A percentile compares a stretch with the other conserved stretches of the same genome.
These are phyloP conservation scores for Linaria vulgaris DNA, from an alignment of 257 asterid species.

Conservation along the genomic window DNA sequence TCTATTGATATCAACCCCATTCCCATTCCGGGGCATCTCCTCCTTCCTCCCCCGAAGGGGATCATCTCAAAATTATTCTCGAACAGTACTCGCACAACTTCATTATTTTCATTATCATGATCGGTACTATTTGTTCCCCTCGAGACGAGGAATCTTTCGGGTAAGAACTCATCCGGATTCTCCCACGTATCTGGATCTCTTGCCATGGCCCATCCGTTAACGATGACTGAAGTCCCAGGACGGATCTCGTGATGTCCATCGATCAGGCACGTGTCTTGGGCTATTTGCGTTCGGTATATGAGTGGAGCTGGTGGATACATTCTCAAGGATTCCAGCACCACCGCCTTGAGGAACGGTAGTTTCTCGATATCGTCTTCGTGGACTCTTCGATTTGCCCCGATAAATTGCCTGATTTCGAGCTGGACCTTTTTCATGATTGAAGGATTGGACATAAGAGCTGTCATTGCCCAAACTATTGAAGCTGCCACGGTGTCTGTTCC, in stretches of 20 bases:
- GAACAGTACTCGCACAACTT: no score
- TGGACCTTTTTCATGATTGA: constrained; percentile 32
- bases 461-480: constrained; percentile 39
- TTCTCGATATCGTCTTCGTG: constrained; percentile 32
- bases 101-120: no score
- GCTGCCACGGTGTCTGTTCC: constrained; percentile 45
- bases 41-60: constrained; percentile 37
- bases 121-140: no score
- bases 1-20: constrained; percentile 28
- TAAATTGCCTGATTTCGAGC: constrained; percentile 21
- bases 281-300: constrained; percentile 27
- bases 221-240: constrained; percentile 15
- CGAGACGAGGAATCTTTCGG: no score
- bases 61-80: constrained; percentile 17
- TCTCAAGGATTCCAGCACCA: constrained; percentile 37
- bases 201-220: no score
- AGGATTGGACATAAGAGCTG: constrained; percentile 35
- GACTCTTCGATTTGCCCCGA: not conserved
- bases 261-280: not conserved
- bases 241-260: constrained; percentile 26
- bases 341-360: constrained; percentile 40
- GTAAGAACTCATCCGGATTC: no score
- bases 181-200: no score
- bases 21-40: constrained; percentile 36
- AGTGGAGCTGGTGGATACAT: constrained; percentile 50